Base-by-base conservation (phyloP, 192 early-diverging fungal species). In the Mycoemilia scoparia region DNA sequence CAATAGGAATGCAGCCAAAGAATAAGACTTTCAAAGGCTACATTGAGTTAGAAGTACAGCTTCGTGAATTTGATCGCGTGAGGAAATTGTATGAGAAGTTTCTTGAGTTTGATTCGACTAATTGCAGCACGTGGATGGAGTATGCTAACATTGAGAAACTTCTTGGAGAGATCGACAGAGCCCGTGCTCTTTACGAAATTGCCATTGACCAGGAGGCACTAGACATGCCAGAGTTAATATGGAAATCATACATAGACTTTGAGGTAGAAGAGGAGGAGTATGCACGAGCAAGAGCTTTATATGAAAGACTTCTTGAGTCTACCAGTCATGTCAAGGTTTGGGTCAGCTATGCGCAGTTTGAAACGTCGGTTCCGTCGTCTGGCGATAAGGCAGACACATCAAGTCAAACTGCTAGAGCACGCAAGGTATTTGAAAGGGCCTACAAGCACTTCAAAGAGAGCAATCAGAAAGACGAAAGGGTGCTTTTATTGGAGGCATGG, bases 211-310 rank as follows among this genome's bases (percentile, higher is more conserved):
- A 99, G 54, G 76, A 76, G 0, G 70, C 66, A 10, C 49, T 99
- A 41, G 91, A 99, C 41, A 93, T 96, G 92, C 95, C 95, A 21
- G 95, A 99, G 46, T 71, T 96, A 10, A 51, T 99, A 29, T 99
- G 95, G 95, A 99, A 95, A 56, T 76, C 84, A 0, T 99, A 83
- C 49, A 92, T 99, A 49, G 80, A 99, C 46, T 91, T 95, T 62
- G 88, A 95, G 45, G 71, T 75, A 21, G 68, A 69, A 9, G 76
- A 87, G 43, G 73, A 64, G 36, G 85, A 95, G 61, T 87, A 73
- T 52, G 64, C 56, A 1, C 63, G 68, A n/a, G 84, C 82, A 0
- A 58, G 89, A 22, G 43, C 41, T 1, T 56, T 99, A 19, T 99
- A 99, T 63, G 59, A 79, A 46, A 62, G 86, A 5, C 51, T 99